Percentiles rank a stretch among this genome's conserved stretches.
Evolutionary conservation across 1,284 basidiomycete species (phyloP).

Genomic region (Ustilago nuda): DNA sequence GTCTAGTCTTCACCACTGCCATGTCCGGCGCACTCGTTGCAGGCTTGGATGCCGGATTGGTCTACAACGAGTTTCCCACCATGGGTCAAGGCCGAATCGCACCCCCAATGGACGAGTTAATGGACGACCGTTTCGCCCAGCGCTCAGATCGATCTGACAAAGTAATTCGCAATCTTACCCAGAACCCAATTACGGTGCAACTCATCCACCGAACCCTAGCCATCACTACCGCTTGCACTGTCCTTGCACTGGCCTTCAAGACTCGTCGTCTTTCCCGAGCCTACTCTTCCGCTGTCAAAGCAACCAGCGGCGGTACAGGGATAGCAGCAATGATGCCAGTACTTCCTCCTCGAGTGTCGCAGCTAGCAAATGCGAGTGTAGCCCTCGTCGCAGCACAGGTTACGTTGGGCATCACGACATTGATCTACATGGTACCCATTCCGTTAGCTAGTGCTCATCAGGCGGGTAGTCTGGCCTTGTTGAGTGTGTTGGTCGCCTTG

Average conservation of each 20-base stretch:
- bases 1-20: slow-evolving; percentile 75
- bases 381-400: slow-evolving; percentile 88
- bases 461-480: slow-evolving; percentile 87
- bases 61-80: slow-evolving; percentile 97
- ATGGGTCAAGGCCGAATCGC: slow-evolving; percentile 87
- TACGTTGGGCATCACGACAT: slow-evolving; percentile 87
- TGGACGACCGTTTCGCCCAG: slow-evolving; percentile 74
- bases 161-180: slow-evolving; percentile 89
- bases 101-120: slow-evolving; percentile 86
- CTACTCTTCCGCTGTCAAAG: slow-evolving; percentile 10
- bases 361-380: slow-evolving; percentile 78
- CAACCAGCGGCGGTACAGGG: neutral
- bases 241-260: slow-evolving; percentile 23
- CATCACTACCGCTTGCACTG: slow-evolving; percentile 58
- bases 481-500: slow-evolving; percentile 69
- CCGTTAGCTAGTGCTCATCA: slow-evolving; percentile 93
- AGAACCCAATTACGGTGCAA: slow-evolving; percentile 98
- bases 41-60: slow-evolving; percentile 92
- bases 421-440: slow-evolving; percentile 92
- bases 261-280: slow-evolving; percentile 74
- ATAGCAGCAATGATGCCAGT: slow-evolving; percentile 71
- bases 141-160: slow-evolving; percentile 73
- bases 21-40: slow-evolving; percentile 97
- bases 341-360: slow-evolving; percentile 78
- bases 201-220: slow-evolving; percentile 94